Evolutionary conservation across 2,329 filamentous ascomycete species (phyloP), one percentile per base, ranked within the genome.

Genomic region (Penicillium occitanis): DNA sequence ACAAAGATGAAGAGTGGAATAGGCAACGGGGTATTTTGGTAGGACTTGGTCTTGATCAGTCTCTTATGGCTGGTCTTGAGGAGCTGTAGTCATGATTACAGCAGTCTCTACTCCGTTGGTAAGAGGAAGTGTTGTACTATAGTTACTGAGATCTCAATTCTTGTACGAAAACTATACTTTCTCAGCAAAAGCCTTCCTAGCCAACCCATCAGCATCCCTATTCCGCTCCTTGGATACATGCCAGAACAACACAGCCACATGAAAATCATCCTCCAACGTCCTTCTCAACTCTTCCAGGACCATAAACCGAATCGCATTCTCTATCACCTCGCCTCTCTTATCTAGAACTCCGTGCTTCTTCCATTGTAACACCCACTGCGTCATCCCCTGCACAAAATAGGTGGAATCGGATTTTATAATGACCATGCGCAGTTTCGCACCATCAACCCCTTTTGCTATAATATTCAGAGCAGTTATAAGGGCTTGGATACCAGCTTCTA

Each of bases 1-100:
- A 63, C 17, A 63, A 35, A 44, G 35, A 63, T 10, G 61, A 63
- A 14, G 48, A 37, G 5, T 63, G 61, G 61, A 63, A 19, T 22
- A 63, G 17, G 19, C 25, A 55, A 2, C 5, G 3, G 2, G 48
- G 44, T 17, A 6, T 55, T 28, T 14, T 51, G 19, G 44, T 46
- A 0, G 35, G 33, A 6, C 5, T 25, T 28, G 44, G 35, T 40
- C 46, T 62, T 6, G 60, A 62, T 35, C 22, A 37, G 10, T 62
- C 48, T 7, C 8, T 51, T 35, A 51, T 62, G 60, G 19, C 22
- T 50, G 46, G 44, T n/a, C 60, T 62, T 8, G 60, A 51, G 19
- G 46, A 25, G 33, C 8, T 62, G 10, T 62, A 53, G 46, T 17
- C 6, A 17, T n/a, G 0, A 3, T 25, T 8, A 51, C 6, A 25